Percentiles rank a stretch among this genome's conserved stretches.
Evolutionary conservation across 2,329 filamentous ascomycete species (phyloP).

Genomic region (Colletotrichum abscissum): DNA sequence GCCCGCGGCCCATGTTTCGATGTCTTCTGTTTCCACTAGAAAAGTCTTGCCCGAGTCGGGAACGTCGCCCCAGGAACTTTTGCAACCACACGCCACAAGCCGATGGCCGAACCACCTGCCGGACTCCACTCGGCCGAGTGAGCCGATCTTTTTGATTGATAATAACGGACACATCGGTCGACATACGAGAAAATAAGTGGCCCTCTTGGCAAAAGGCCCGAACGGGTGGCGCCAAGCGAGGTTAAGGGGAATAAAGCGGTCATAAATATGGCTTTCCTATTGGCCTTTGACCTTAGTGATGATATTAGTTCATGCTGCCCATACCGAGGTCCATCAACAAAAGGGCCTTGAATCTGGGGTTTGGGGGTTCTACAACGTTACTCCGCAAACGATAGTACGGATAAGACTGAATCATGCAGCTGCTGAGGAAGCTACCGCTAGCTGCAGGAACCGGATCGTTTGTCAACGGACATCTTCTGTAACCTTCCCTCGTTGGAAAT

Average conservation of each 20-base stretch:
- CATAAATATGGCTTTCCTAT: not conserved
- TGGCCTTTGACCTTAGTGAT: not conserved
- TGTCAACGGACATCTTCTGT: not conserved
- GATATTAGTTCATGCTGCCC: conserved; percentile 23
- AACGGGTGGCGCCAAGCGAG: conserved; percentile 33
- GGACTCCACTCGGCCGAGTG: conserved; percentile 32
- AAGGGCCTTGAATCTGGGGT: conserved; percentile 6
- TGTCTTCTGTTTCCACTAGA: conserved; percentile 6
- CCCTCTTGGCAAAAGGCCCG: conserved; percentile 31
- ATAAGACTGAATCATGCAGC: not conserved
- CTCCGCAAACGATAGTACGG: not conserved
- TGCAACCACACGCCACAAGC: conserved; percentile 24
- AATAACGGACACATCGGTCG: conserved; percentile 22
- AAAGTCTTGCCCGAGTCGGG: conserved; percentile 12
- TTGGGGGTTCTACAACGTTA: not conserved
- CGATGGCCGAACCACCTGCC: conserved; percentile 2
- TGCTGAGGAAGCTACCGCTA: not conserved
- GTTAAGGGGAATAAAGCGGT: conserved; percentile 30
- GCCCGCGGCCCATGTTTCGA: not conserved
- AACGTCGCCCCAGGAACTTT: conserved; percentile 28
- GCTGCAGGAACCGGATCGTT: not conserved
- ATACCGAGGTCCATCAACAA: conserved; percentile 17
- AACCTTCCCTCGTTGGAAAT: conserved; percentile 6
- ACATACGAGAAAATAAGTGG: conserved; percentile 14
- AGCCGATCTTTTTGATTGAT: conserved; percentile 17